Conservation (phyloP, 768 basidiomycete genomes). For the Calocybe cyanea region DNA sequence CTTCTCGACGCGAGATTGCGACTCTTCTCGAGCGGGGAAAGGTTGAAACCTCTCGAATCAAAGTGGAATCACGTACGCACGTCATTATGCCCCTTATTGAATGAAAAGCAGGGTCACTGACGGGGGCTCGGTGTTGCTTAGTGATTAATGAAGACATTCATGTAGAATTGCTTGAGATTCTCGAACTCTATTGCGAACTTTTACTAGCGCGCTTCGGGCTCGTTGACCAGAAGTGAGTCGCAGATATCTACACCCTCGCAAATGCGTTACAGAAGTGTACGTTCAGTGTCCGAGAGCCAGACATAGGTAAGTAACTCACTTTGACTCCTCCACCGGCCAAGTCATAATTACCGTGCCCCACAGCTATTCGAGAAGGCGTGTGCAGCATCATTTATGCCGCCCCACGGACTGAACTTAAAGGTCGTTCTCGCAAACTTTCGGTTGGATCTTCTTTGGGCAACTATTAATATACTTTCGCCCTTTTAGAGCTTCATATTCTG, state of each 20-base stretch:
- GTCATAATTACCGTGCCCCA: not conserved
- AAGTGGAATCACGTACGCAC: constrained; percentile 75
- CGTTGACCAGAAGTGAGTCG: constrained; percentile 78
- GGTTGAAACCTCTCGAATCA: constrained; percentile 80
- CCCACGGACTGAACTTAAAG: constrained; percentile 87
- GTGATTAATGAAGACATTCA: constrained; percentile 86
- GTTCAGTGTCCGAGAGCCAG: constrained; percentile 73
- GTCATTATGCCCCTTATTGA: constrained; percentile 14
- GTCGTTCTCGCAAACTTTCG: constrained; percentile 28
- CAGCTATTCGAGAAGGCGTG: constrained; percentile 70
- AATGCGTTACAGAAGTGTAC: constrained; percentile 10
- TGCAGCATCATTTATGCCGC: constrained; percentile 88
- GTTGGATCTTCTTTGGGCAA: not conserved
- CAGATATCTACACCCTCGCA: constrained; percentile 4
- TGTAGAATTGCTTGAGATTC: constrained; percentile 83
- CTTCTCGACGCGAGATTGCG: constrained; percentile 76
- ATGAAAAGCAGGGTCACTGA: not conserved
- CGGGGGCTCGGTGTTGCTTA: too few species aligned
- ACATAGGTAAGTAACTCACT: constrained; percentile 47
- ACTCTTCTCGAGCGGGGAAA: constrained; percentile 74
- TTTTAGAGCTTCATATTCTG: constrained; percentile 78
- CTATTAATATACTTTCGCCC: constrained; percentile 6
- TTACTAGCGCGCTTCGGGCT: constrained; percentile 88
- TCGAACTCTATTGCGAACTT: constrained; percentile 95
- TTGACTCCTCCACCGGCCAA: not conserved